These are phyloP conservation scores for Polytrichum commune DNA, from an alignment of 225 moss, liverwort and hornwort genomes.

Conservation along the genomic window DNA sequence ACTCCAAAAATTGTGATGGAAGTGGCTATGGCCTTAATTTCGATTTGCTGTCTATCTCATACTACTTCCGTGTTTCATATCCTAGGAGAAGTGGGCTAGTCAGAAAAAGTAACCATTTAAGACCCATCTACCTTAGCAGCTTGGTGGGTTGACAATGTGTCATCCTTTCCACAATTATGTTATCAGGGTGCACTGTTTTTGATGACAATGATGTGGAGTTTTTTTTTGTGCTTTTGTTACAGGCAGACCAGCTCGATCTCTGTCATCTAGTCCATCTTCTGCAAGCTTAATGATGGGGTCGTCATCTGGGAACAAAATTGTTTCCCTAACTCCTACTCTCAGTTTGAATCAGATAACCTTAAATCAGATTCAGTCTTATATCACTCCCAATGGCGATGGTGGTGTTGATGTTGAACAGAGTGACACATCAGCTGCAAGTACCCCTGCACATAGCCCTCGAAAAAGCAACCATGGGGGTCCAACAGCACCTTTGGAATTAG, in stretches of 20 bases:
- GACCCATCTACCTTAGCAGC: no score
- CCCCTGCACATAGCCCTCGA: conserved; percentile 59
- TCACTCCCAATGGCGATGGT: conserved; percentile 30
- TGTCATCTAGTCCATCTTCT: conserved; percentile 56
- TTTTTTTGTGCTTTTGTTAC: conserved; percentile 16
- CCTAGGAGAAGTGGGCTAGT: no score
- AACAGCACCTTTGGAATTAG: conserved; percentile 24
- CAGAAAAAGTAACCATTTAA: no score
- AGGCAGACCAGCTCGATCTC: conserved; percentile 76
- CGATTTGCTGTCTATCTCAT: no score
- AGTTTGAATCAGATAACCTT: conserved; percentile 49
- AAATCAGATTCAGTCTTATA: conserved; percentile 47
- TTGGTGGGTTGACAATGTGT: no score
- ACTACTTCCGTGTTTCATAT: no score
- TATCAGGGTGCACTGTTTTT: no score
- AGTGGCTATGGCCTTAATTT: no score
- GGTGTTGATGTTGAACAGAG: conserved; percentile 44
- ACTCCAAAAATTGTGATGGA: no score
- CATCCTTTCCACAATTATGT: no score
- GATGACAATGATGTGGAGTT: no score
- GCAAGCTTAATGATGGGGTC: conserved; percentile 43
- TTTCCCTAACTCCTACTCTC: conserved; percentile 49
- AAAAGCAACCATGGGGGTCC: conserved; percentile 30
- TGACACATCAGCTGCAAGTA: conserved; percentile 51
- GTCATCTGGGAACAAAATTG: conserved; percentile 44